Base-by-base conservation (phyloP, 106 monocot species). In the Allium sativum region DNA sequence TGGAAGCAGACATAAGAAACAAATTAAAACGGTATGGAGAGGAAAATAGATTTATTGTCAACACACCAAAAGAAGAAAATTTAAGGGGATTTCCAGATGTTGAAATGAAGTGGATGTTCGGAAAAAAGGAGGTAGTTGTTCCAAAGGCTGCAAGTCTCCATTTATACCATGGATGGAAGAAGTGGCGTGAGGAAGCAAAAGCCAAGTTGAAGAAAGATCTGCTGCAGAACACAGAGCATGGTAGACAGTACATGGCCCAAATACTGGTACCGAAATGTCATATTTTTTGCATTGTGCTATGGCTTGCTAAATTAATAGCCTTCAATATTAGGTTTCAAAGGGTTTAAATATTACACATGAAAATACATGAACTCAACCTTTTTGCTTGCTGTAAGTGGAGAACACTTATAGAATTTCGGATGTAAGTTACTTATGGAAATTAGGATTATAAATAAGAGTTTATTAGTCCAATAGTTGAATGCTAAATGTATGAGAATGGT, bases 101-200 rank as follows among this genome's bases (percentile, higher is more conserved):
- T 55, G 83, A 91, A 59, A 68, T 86, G 43, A 91, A 86, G 68
- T 91, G 91, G 91, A 76, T 73, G 80, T 91, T 91, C 81, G 91
- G 91, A 19, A 15, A 58, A 16, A 91, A 83, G 52, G 91, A 91
- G 68, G 72, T 91, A 58, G 68, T 72, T 71, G 68, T 86, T 55
- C 91, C 91, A 3, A 86, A 76, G 55, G 77, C 91, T 71, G 71
- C 68, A 48, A 72, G 73, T 67, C 58, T 83, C 72, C 82, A 83
- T 50, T 75, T 86, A 59, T 68, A 71, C 70, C 83, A 91, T 83
- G 91, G 91, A 65, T 91, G 91, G 91, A 91, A 86, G 70, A 91
- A 78, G 67, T 91, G 91, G 91, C 80, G 80, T 43, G 86, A 91
- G 65, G 83, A 91, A 66, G 74, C 82, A 61, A 86, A 86, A 48